A percentile compares a stretch with the other conserved stretches of the same genome.
phyloP scores from a whole-genome alignment of 2,329 filamentous ascomycete species.

The Epichloe typhina region DNA sequence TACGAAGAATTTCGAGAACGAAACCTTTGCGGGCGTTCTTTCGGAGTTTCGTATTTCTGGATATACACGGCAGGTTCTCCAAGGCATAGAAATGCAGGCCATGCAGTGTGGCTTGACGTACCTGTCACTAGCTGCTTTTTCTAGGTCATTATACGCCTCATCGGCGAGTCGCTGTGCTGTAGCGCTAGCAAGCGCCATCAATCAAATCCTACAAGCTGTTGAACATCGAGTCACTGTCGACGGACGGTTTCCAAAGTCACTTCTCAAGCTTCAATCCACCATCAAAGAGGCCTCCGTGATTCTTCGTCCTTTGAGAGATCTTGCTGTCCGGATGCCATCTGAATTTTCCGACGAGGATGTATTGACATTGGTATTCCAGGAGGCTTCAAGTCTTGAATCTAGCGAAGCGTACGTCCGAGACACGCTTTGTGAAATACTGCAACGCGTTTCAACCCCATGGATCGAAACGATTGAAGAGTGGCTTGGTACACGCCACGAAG shows the following conservation, averaged over 20 bases:
- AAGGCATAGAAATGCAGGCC: conserved; percentile 33
- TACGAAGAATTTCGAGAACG: conserved; percentile 38
- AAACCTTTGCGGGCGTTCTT: conserved; percentile 37
- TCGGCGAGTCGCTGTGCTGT: conserved; percentile 33
- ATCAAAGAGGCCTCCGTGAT: conserved; percentile 34
- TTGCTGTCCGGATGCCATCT: conserved; percentile 34
- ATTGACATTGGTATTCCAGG: conserved; percentile 47
- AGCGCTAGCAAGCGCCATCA: conserved; percentile 37
- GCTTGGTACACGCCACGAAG: conserved; percentile 55
- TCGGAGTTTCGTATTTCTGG: conserved; percentile 39
- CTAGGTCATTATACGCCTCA: conserved; percentile 31
- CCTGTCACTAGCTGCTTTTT: conserved; percentile 32
- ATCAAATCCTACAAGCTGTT: conserved; percentile 33
- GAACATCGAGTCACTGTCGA: conserved; percentile 35
- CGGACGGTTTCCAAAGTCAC: conserved; percentile 28
- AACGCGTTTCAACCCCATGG: conserved; percentile 51
- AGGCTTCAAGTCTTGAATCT: conserved; percentile 51
- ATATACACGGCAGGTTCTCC: conserved; percentile 36
- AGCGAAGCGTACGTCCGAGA: conserved; percentile 46
- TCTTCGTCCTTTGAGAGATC: conserved; percentile 35
- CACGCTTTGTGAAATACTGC: conserved; percentile 54
- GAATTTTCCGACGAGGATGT: conserved; percentile 44
- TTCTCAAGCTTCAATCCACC: conserved; percentile 39
- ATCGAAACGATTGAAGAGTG: conserved; percentile 56
- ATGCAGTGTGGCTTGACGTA: conserved; percentile 34